phyloP scores from a whole-genome alignment of 2,329 filamentous ascomycete genomes.

The Drechslerella dactyloides region DNA sequence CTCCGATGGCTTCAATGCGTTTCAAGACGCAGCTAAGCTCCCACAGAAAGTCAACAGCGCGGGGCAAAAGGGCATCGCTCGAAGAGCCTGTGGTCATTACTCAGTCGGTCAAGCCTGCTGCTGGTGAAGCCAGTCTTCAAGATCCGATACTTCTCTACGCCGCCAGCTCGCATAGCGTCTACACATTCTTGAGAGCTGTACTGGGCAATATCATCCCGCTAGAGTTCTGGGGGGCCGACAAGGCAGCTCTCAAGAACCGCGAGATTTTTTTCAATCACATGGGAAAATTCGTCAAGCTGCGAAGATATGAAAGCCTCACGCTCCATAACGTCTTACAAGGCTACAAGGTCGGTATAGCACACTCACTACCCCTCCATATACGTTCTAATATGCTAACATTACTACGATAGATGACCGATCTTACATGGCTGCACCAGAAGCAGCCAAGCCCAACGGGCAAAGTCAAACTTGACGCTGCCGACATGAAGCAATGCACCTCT shows the following conservation, averaged over 20 bases:
- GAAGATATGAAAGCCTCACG: slow-evolving; percentile 80
- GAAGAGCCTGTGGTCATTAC: slow-evolving; percentile 4
- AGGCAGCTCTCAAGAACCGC: slow-evolving; percentile 67
- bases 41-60: slow-evolving; percentile 5
- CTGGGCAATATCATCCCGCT: slow-evolving; percentile 74
- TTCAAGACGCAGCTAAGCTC: slow-evolving; percentile 53
- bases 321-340: slow-evolving; percentile 79
- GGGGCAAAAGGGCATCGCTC: slow-evolving; percentile 16
- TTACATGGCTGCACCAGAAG: slow-evolving; percentile 74
- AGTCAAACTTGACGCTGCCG: slow-evolving; percentile 71
- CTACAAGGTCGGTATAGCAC: slow-evolving; percentile 68
- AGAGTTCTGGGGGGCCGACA: slow-evolving; percentile 73
- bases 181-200: slow-evolving; percentile 79
- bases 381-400: slow-evolving; percentile 15
- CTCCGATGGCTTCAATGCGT: slow-evolving; percentile 23
- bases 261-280: slow-evolving; percentile 69
- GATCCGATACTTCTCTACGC: slow-evolving; percentile 30
- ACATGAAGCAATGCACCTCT: slow-evolving; percentile 76
- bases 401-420: slow-evolving; percentile 65
- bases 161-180: slow-evolving; percentile 20
- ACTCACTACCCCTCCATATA: slow-evolving; percentile 21
- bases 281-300: slow-evolving; percentile 76
- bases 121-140: slow-evolving; percentile 7
- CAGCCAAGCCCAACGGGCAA: slow-evolving; percentile 51
- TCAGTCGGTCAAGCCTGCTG: not conserved